These are phyloP conservation scores for Halophytophthora polymorphica DNA, from an alignment of 352 stramenopile genomes.

Conservation along the genomic window DNA sequence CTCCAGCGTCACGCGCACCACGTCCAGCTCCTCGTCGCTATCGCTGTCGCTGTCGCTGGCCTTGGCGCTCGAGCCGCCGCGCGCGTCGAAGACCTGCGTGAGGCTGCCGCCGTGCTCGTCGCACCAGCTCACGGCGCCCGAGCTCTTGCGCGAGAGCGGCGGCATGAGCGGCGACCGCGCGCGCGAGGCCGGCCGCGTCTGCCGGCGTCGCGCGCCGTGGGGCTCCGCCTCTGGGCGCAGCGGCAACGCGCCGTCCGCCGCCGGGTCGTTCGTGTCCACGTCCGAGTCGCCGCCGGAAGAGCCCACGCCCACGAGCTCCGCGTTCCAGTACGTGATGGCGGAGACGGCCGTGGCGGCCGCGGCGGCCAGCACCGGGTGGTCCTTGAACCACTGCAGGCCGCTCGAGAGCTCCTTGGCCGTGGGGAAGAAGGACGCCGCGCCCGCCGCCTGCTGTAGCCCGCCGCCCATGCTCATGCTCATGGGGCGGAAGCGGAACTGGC, in stretches of 20 bases:
- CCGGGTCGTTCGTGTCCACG: slow-evolving; percentile 2
- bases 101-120: slow-evolving; percentile 78
- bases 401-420: slow-evolving; percentile 81
- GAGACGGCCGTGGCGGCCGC: slow-evolving; percentile 78
- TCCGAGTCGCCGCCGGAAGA: slow-evolving; percentile 11
- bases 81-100: slow-evolving; percentile 70
- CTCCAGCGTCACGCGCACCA: slow-evolving; percentile 19
- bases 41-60: slow-evolving; percentile 23
- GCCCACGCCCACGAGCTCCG: slow-evolving; percentile 23
- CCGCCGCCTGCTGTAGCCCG: slow-evolving; percentile 30
- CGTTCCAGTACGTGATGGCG: slow-evolving; percentile 81
- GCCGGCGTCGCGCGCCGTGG: no score
- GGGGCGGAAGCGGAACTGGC: no score
- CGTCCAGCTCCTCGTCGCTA: slow-evolving; percentile 28
- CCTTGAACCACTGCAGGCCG: slow-evolving; percentile 82
- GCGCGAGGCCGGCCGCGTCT: not conserved
- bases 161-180: slow-evolving; percentile 12
- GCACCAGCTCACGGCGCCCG: slow-evolving; percentile 66
- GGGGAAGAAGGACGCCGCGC: slow-evolving; percentile 82
- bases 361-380: slow-evolving; percentile 77
- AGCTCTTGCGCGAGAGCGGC: slow-evolving; percentile 18
- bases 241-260: not conserved
- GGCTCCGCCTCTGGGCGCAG: no score
- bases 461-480: slow-evolving; percentile 38
- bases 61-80: not conserved